Evolutionary conservation across 495 filamentous ascomycete genomes (phyloP), one percentile per base, ranked within the genome.

Genomic region (Podospora didyma): DNA sequence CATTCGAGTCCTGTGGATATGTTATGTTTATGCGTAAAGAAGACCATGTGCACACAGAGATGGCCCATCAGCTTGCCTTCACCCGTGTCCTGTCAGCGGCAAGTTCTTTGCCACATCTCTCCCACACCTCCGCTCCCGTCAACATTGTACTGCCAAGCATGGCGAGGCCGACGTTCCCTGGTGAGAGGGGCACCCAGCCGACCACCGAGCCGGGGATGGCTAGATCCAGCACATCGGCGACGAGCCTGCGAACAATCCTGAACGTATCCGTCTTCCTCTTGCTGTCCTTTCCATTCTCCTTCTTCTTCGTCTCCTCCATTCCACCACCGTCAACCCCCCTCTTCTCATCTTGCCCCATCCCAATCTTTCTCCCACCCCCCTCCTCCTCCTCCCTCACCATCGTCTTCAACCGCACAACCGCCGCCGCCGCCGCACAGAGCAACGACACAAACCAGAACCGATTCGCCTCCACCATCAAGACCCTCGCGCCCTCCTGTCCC

Each of bases 361-460:
- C 28, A 7, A 3, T n/a, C 37, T 47, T 34, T 20, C n/a, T n/a
- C n/a, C 20, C 42, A 19, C 16, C 49, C 49, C 35, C 48, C 46
- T 22, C 56, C 61, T 28, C 51, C n/a, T 7, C 28, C 61, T 10
- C 51, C 45, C 20, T 28, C 31, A 6, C 20, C 23, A 19, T n/a
- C 41, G 53, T 57, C 31, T 60, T 60, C 34, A 75, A 53, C 63
- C 57, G 57, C n/a, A 69, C 39, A 34, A 60, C 11, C 11, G 62
- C 64, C 9, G 54, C 56, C 0, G 62, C 31, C 0, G 65, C 57
- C 28, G 63, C 73, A 50, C 71, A 73, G 2, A 68, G 64, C 3
- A 89, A 62, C 0, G 77, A 75, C 54, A 83, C 82, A 52, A 87
- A 81, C 86, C 86, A 89, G 62, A 86, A 85, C 52, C 79, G 73